Percentiles rank a stretch among this genome's conserved stretches.
These are phyloP conservation scores for Amorphotheca resinae DNA, from an alignment of 495 filamentous ascomycete species.

Conservation along the genomic window DNA sequence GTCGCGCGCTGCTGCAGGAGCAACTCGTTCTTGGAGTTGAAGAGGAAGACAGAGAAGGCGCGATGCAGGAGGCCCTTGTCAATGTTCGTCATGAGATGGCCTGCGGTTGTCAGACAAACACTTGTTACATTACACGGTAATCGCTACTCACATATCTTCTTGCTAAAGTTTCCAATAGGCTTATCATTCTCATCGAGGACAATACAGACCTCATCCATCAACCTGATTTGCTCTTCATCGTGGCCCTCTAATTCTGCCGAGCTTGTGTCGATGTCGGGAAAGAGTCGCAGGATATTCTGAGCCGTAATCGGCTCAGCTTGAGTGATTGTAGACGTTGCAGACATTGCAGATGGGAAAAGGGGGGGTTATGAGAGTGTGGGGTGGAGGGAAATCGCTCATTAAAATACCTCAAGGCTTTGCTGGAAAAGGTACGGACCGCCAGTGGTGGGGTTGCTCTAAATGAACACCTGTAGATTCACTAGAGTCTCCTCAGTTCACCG, in stretches of 20 bases:
- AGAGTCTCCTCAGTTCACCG: too few species aligned
- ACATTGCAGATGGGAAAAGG: constrained; percentile 8
- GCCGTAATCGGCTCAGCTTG: constrained; percentile 54
- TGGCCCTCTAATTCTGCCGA: constrained; percentile 70
- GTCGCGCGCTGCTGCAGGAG: constrained; percentile 90
- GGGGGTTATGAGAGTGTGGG: not conserved
- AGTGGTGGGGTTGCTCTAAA: too few species aligned
- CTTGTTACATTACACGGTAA: not conserved
- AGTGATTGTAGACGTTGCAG: constrained; percentile 26
- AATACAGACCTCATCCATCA: constrained; percentile 99
- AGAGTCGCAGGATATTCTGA: constrained; percentile 74
- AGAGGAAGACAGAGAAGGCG: constrained; percentile 96
- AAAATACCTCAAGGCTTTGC: constrained; percentile 14
- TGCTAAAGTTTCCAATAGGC: constrained; percentile 93
- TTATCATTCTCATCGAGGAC: constrained; percentile 84
- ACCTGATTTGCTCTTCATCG: constrained; percentile 90
- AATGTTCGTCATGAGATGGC: constrained; percentile 98
- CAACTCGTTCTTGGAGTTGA: constrained; percentile 78
- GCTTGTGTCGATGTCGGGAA: constrained; percentile 91
- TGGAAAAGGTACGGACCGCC: not conserved
- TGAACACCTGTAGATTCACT: not conserved
- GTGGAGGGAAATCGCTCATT: constrained; percentile 10
- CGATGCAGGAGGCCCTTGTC: constrained; percentile 89
- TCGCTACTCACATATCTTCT: constrained; percentile 73
- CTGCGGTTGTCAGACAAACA: constrained; percentile 31